A percentile compares a stretch with the other conserved stretches of the same genome.
phyloP scores from a whole-genome alignment of 1,284 basidiomycete genomes.

The Phellopilus nigrolimitatus region DNA sequence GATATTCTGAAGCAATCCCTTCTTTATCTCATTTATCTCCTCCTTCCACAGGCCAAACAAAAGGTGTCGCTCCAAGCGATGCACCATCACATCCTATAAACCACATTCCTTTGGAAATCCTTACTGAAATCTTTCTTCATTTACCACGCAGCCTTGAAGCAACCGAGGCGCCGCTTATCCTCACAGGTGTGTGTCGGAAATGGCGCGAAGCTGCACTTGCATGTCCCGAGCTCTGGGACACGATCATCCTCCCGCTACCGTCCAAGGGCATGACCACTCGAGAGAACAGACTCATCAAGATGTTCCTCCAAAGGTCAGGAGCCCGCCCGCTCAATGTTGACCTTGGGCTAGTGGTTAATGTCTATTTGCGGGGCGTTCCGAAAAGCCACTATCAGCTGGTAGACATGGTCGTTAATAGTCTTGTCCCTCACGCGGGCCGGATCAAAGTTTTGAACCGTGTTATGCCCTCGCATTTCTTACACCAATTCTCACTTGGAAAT shows the following conservation, averaged over 20 bases:
- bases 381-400: neutral
- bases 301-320: neutral
- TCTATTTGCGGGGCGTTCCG: neutral
- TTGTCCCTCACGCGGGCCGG: neutral
- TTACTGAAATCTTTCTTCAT: constrained; percentile 14
- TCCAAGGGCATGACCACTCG: neutral
- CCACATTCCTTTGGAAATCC: constrained; percentile 13
- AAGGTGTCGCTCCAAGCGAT: too few relatives aligned
- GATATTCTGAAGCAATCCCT: too few relatives aligned
- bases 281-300: neutral
- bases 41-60: too few relatives aligned
- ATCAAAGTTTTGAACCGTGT: neutral
- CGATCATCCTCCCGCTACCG: neutral
- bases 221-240: constrained; percentile 15
- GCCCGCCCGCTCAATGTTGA: neutral
- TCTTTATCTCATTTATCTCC: too few relatives aligned
- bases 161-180: constrained; percentile 16
- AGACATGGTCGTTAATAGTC: neutral
- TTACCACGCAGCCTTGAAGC: neutral
- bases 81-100: constrained; percentile 3
- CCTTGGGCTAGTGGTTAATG: neutral
- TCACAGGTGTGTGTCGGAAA: constrained; percentile 17
- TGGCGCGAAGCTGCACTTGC: constrained; percentile 17
- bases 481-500: neutral
- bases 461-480: neutral